Percentiles rank a stretch among this genome's conserved stretches.
phyloP scores from a whole-genome alignment of 257 asterid species.

The Perilla frutescens region DNA sequence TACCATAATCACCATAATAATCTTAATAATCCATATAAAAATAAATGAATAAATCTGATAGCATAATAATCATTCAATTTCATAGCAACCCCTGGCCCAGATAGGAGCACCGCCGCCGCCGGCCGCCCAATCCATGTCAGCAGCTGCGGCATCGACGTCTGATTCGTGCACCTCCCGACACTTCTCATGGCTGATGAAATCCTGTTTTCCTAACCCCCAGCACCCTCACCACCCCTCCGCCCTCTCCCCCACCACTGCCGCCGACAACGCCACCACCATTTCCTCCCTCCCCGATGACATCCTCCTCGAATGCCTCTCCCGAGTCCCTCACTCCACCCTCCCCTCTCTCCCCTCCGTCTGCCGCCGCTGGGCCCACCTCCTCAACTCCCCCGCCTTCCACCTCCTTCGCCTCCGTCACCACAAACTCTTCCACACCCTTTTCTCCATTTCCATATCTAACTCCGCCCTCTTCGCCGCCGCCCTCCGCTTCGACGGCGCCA shows the following conservation, averaged over 20 bases:
- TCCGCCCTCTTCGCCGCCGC: conserved; percentile 72
- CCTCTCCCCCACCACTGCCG: conserved; percentile 38
- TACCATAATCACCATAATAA: too few relatives aligned
- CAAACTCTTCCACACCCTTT: conserved; percentile 56
- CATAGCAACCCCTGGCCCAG: too few relatives aligned
- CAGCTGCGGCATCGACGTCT: conserved; percentile 34
- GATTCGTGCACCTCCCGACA: conserved; percentile 78
- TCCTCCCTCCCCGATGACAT: conserved; percentile 82
- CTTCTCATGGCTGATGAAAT: conserved; percentile 87
- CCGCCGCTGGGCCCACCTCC: conserved; percentile 79
- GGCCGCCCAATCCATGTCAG: conserved; percentile 22
- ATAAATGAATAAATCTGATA: too few relatives aligned
- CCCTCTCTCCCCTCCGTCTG: conserved; percentile 77
- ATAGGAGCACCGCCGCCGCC: not conserved
- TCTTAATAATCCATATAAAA: too few relatives aligned
- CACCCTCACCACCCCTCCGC: conserved; percentile 61
- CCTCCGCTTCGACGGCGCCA: conserved; percentile 46
- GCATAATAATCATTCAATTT: too few relatives aligned
- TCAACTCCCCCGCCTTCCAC: conserved; percentile 65
- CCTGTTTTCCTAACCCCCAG: conserved; percentile 80
- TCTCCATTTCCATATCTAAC: conserved; percentile 59
- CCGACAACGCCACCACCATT: conserved; percentile 48
- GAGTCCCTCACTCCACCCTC: conserved; percentile 66
- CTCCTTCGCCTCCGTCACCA: conserved; percentile 65
- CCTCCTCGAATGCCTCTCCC: conserved; percentile 77